A percentile compares a stretch with the other conserved stretches of the same genome.
These are phyloP conservation scores for Rhynchosporium graminicola DNA, from an alignment of 2,329 filamentous ascomycete genomes.

Conservation along the genomic window DNA sequence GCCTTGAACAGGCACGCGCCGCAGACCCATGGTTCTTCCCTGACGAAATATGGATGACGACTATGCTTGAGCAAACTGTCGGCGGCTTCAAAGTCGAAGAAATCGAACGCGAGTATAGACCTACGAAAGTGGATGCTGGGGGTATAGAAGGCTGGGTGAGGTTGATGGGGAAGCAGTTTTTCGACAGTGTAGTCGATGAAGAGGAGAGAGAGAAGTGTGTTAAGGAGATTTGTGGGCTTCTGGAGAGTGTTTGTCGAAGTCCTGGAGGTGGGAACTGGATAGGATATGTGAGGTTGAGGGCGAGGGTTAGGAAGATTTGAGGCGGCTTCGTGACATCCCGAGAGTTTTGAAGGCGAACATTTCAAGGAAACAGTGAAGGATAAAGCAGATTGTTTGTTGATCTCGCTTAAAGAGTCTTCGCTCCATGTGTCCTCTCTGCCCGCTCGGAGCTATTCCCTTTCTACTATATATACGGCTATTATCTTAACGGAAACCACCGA, in stretches of 20 bases:
- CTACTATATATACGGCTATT: no score
- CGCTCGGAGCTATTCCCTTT: not conserved
- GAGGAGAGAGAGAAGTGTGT: constrained; percentile 53
- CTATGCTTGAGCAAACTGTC: constrained; percentile 45
- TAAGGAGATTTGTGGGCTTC: constrained; percentile 53
- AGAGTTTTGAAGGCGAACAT: no score
- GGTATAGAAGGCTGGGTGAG: constrained; percentile 67
- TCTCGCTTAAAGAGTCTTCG: not conserved
- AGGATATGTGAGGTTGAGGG: constrained; percentile 56
- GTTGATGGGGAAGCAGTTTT: constrained; percentile 60
- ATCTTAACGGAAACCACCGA: no score
- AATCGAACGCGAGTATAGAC: constrained; percentile 64
- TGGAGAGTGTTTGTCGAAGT: constrained; percentile 56
- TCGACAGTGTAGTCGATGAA: constrained; percentile 53
- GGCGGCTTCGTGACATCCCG: no score
- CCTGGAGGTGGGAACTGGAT: constrained; percentile 59
- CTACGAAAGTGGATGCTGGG: constrained; percentile 58
- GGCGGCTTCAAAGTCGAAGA: constrained; percentile 45
- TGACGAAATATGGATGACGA: constrained; percentile 58
- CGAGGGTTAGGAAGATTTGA: constrained; percentile 45
- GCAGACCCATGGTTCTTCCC: constrained; percentile 73
- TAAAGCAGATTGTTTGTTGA: not conserved
- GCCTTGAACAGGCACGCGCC: constrained; percentile 50
- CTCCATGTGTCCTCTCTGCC: not conserved
- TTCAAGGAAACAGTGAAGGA: not conserved